Conservation (phyloP, 148 eudicot genomes). For the Polygonum maritimum region DNA sequence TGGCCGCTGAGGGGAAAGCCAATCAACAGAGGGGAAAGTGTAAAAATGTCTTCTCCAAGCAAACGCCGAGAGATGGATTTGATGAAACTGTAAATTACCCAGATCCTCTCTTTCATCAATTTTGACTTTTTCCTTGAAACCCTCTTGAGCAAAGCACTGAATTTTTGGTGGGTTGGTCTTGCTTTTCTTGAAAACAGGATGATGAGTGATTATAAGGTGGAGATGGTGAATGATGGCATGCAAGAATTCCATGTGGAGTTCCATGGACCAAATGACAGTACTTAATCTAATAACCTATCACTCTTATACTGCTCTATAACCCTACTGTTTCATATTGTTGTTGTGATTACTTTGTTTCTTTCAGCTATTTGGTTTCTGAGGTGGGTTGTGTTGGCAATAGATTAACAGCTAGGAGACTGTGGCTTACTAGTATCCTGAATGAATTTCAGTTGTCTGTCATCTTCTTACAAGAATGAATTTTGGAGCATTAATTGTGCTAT, state of each 20-base stretch:
- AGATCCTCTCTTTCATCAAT: neutral
- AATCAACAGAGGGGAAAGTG: slow-evolving; percentile 11
- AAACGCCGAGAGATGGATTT: slow-evolving; percentile 65
- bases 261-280: slow-evolving; percentile 56
- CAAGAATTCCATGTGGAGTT: slow-evolving; percentile 60
- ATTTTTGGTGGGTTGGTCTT: slow-evolving; percentile 1
- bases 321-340: neutral
- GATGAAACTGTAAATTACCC: slow-evolving; percentile 47
- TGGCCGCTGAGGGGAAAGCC: neutral
- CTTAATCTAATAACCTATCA: neutral
- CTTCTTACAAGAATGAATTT: neutral
- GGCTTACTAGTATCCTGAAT: neutral
- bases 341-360: neutral
- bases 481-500: neutral
- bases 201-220: slow-evolving; percentile 77
- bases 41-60: slow-evolving; percentile 58
- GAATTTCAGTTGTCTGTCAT: neutral
- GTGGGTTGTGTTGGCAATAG: neutral
- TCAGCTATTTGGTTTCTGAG: neutral
- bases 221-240: slow-evolving; percentile 64
- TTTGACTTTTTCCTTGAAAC: neutral
- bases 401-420: neutral
- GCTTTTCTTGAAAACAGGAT: slow-evolving; percentile 29
- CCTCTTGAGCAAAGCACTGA: neutral
- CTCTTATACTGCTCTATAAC: neutral